Evolutionary conservation across 2,329 filamentous ascomycete species (phyloP).

Genomic region (Drechslerella dactyloides): DNA sequence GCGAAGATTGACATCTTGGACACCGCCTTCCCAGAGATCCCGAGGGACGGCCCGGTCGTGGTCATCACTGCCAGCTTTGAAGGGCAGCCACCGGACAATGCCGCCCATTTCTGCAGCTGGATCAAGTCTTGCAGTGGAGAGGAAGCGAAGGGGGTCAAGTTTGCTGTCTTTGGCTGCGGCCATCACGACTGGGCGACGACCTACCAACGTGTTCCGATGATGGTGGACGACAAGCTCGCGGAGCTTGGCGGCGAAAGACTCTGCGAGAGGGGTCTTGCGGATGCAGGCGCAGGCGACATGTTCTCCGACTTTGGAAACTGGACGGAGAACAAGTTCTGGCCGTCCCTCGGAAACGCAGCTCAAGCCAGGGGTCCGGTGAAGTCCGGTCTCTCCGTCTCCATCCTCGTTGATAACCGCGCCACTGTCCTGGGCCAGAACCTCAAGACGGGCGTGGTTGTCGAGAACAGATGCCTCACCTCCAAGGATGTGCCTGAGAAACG

Average conservation of each 20-base stretch:
- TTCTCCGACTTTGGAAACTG: conserved; percentile 73
- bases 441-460: conserved; percentile 67
- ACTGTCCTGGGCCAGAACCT: conserved; percentile 70
- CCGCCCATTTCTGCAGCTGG: conserved; percentile 72
- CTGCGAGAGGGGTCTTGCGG: conserved; percentile 64
- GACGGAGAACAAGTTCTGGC: conserved; percentile 68
- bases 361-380: conserved; percentile 55
- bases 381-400: conserved; percentile 48
- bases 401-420: conserved; percentile 59
- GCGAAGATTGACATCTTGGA: conserved; percentile 68
- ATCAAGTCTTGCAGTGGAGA: conserved; percentile 64
- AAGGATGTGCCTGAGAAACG: conserved; percentile 66
- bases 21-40: conserved; percentile 67
- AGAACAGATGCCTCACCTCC: conserved; percentile 63
- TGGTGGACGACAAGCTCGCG: conserved; percentile 66
- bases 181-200: conserved; percentile 66
- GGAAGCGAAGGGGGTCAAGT: conserved; percentile 66
- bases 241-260: conserved; percentile 63
- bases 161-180: conserved; percentile 74
- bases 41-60: conserved; percentile 65
- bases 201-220: conserved; percentile 71
- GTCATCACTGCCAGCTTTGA: conserved; percentile 76
- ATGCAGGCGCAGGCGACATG: conserved; percentile 70
- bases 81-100: conserved; percentile 75
- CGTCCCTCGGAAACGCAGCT: conserved; percentile 59